Conservation (phyloP, 139 green algal genomes). For the Auxenochlorella pyrenoidosa region DNA sequence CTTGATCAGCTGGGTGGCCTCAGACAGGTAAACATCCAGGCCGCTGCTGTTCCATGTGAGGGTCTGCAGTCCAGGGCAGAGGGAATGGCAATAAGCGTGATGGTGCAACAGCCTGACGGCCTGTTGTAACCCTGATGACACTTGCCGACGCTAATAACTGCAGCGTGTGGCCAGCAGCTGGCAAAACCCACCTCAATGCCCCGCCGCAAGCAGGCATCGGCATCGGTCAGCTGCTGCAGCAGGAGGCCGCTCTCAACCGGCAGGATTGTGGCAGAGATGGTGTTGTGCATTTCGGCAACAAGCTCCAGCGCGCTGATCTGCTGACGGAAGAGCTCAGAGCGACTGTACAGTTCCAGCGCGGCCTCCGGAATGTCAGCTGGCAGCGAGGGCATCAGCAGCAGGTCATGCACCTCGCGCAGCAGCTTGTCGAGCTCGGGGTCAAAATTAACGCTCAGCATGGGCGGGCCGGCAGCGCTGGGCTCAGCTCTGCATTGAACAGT, state of each 20-base stretch:
- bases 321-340: constrained; percentile 75
- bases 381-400: constrained; percentile 78
- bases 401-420: constrained; percentile 91
- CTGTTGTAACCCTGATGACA: no score
- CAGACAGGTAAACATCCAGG: constrained; percentile 86
- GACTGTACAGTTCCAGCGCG: constrained; percentile 61
- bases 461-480: constrained; percentile 11
- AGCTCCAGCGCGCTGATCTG: constrained; percentile 87
- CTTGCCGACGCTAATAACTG: no score
- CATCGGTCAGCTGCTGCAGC: constrained; percentile 74
- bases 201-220: constrained; percentile 69
- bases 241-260: constrained; percentile 87
- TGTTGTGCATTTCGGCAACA: constrained; percentile 85
- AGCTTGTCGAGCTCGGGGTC: constrained; percentile 86
- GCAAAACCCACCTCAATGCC: constrained; percentile 50
- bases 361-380: constrained; percentile 51
- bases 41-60: constrained; percentile 83
- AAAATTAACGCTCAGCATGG: constrained; percentile 86
- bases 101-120: no score
- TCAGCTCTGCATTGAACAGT: constrained; percentile 19
- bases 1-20: constrained; percentile 78
- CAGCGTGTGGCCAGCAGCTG: no score
- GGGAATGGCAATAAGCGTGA: background rate
- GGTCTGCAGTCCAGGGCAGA: constrained; percentile 34
- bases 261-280: constrained; percentile 79